A percentile compares a stretch with the other conserved stretches of the same genome.
These are phyloP conservation scores for Trichoderma brevicompactum DNA, from an alignment of 2,329 filamentous ascomycete genomes.

Conservation along the genomic window DNA sequence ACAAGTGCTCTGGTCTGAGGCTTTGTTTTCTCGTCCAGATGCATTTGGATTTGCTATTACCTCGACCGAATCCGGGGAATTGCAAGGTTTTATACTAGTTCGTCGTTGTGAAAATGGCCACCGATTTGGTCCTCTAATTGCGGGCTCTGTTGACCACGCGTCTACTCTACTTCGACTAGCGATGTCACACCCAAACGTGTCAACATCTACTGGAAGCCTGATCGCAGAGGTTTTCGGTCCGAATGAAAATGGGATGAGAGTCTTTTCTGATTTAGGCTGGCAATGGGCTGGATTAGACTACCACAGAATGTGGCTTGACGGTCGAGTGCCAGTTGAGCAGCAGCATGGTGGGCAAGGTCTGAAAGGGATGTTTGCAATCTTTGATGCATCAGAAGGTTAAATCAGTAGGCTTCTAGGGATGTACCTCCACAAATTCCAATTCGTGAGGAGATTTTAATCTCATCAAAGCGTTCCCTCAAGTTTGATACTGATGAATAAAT, in stretches of 20 bases:
- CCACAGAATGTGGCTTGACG: conserved; percentile 18
- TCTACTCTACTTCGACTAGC: conserved; percentile 2
- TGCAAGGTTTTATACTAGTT: neutral
- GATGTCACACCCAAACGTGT: neutral
- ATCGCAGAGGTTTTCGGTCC: conserved; percentile 2
- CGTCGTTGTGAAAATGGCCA: conserved; percentile 8
- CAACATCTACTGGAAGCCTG: conserved; percentile 1
- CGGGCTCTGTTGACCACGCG: neutral
- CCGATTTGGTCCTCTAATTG: conserved; percentile 5
- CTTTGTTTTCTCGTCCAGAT: conserved; percentile 1
- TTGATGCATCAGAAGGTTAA: conserved; percentile 11
- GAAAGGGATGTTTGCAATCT: conserved; percentile 11
- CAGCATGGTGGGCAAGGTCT: neutral
- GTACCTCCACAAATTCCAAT: too few species aligned
- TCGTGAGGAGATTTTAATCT: too few species aligned
- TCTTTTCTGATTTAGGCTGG: conserved; percentile 4
- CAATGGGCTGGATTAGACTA: neutral
- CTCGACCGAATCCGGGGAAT: neutral
- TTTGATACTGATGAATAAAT: too few species aligned
- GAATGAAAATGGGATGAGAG: neutral
- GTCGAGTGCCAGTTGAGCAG: conserved; percentile 4
- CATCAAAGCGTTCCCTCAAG: too few species aligned
- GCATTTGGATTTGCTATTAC: conserved; percentile 10
- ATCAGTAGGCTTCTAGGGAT: too few species aligned
- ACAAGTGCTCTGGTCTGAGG: neutral